Conservation (phyloP, 2,329 filamentous ascomycete species). For the Trichoderma hamatum region DNA sequence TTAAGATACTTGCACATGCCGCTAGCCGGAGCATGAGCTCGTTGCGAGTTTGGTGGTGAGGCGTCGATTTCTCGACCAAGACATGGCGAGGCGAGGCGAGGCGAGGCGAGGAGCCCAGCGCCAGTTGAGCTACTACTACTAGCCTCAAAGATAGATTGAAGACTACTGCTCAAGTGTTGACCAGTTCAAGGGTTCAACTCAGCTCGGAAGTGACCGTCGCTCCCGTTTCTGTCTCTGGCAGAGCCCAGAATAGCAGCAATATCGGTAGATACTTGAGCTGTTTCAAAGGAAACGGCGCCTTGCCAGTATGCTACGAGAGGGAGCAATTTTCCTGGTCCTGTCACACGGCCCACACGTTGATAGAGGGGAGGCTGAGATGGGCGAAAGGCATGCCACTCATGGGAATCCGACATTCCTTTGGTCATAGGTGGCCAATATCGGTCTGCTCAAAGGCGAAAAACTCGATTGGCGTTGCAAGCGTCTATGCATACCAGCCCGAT, state of each 20-base stretch:
- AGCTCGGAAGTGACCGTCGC: slow-evolving; percentile 21
- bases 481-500: background rate
- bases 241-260: slow-evolving; percentile 5
- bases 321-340: background rate
- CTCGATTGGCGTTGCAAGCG: background rate
- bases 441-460: background rate
- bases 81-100: slow-evolving; percentile 13
- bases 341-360: background rate
- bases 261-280: background rate
- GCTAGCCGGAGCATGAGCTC: slow-evolving; percentile 7
- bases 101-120: background rate
- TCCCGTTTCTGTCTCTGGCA: slow-evolving; percentile 6
- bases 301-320: background rate
- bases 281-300: background rate
- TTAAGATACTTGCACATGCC: slow-evolving; percentile 9
- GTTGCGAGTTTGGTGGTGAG: background rate
- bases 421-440: background rate
- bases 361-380: background rate
- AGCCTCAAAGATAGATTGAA: slow-evolving; percentile 13
- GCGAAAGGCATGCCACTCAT: slow-evolving; percentile 5
- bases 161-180: background rate
- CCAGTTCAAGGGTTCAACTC: slow-evolving; percentile 11
- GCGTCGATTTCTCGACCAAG: slow-evolving; percentile 1
- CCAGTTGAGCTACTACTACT: background rate
- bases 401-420: slow-evolving; percentile 11